Percentiles rank a stretch among this genome's conserved stretches.
phyloP scores from a whole-genome alignment of 202 grass and related monocot species.

The Thinopyrum obtusiflorum region DNA sequence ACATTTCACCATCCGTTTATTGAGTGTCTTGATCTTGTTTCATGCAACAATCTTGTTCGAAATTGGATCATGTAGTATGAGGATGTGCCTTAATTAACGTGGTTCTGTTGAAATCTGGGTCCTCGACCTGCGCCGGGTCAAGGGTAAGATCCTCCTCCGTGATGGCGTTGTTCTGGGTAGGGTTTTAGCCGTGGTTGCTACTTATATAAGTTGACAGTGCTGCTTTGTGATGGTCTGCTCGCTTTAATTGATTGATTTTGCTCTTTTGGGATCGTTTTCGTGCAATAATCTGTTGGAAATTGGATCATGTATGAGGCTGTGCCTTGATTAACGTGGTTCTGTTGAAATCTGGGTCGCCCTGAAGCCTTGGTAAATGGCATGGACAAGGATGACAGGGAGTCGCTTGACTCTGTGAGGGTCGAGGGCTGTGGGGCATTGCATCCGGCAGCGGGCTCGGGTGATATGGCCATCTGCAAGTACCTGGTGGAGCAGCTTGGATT shows the following conservation, averaged over 20 bases:
- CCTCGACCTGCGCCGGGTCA: slow-evolving; percentile 17
- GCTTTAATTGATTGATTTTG: background rate
- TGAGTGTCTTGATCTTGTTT: background rate
- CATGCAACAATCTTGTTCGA: background rate
- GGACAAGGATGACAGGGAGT: slow-evolving; percentile 23
- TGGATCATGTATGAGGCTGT: background rate
- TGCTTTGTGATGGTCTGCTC: background rate
- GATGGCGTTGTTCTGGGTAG: background rate
- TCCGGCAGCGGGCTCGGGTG: slow-evolving; percentile 1
- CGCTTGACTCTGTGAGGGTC: background rate
- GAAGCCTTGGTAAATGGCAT: slow-evolving; percentile 30
- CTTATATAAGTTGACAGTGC: background rate
- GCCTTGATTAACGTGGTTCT: background rate
- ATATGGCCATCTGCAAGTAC: slow-evolving; percentile 31
- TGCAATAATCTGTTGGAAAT: no score
- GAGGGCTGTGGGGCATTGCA: slow-evolving; percentile 27
- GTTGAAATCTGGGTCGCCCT: slow-evolving; percentile 9
- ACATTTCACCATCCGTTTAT: background rate
- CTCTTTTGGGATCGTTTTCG: no score
- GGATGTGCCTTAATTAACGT: background rate
- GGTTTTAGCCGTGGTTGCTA: background rate
- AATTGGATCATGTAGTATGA: background rate
- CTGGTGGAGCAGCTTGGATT: slow-evolving; percentile 43
- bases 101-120: slow-evolving; percentile 1
- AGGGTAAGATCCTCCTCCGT: background rate